Conservation (phyloP, 306 rosid genomes). For the Lotus japonicus region DNA sequence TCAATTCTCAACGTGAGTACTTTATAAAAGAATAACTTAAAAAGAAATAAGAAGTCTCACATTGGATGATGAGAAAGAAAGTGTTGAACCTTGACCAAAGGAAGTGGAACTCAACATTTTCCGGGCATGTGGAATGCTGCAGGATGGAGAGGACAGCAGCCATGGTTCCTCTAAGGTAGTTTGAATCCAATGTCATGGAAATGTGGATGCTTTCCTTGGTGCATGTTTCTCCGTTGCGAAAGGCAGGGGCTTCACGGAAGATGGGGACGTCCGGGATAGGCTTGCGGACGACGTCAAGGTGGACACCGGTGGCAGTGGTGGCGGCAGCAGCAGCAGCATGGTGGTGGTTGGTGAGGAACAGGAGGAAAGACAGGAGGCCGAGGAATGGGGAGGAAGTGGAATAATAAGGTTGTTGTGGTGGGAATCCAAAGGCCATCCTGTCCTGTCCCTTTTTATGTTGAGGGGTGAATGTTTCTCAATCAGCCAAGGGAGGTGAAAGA, state of each 20-base stretch:
- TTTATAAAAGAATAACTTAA: too few relatives aligned
- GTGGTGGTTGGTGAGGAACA: not conserved
- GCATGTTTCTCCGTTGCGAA: slow-evolving; percentile 57
- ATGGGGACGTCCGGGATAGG: slow-evolving; percentile 31
- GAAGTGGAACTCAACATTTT: slow-evolving; percentile 65
- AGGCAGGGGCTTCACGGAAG: slow-evolving; percentile 73
- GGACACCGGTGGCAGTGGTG: slow-evolving; percentile 24
- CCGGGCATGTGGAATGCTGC: slow-evolving; percentile 74
- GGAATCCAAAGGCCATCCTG: slow-evolving; percentile 68
- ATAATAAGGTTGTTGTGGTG: not conserved
- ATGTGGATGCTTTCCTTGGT: slow-evolving; percentile 48
- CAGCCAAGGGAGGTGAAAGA: slow-evolving; percentile 28
- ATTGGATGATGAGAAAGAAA: too few relatives aligned
- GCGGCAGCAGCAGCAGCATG: not conserved
- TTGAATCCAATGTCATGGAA: slow-evolving; percentile 79
- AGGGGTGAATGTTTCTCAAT: slow-evolving; percentile 13
- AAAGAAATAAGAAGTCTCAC: too few relatives aligned
- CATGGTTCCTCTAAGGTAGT: slow-evolving; percentile 77
- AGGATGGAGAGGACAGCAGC: slow-evolving; percentile 76
- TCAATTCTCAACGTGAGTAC: too few relatives aligned
- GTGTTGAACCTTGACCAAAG: slow-evolving; percentile 41
- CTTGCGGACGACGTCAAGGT: slow-evolving; percentile 43
- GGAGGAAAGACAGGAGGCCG: slow-evolving; percentile 53
- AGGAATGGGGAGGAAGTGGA: not conserved
- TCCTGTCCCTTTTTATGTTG: slow-evolving; percentile 26